These are phyloP conservation scores for Brassica carinata DNA, from an alignment of 345 rosid species.

Conservation along the genomic window DNA sequence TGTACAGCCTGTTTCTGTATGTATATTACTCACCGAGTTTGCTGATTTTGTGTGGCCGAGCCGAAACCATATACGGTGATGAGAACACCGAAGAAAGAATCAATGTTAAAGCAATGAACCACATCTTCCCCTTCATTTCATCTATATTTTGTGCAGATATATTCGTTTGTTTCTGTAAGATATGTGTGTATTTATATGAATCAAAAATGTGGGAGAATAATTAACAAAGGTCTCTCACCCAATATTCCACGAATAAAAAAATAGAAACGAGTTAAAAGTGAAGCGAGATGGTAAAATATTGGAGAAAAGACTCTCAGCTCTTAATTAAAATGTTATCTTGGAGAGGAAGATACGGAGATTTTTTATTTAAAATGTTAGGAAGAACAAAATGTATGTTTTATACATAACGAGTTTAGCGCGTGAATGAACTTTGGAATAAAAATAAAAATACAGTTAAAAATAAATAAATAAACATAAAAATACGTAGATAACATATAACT, in stretches of 20 bases:
- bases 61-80: background rate
- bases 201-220: constrained; percentile 1
- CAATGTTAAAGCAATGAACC: background rate
- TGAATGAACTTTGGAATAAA: background rate
- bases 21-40: constrained; percentile 26
- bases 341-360: background rate
- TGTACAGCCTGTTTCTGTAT: background rate
- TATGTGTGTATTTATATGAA: constrained; percentile 12
- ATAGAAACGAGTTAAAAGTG: background rate
- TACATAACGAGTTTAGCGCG: background rate
- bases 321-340: background rate
- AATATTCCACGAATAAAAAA: background rate
- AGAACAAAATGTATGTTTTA: background rate
- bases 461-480: too few relatives aligned
- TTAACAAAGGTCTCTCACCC: background rate
- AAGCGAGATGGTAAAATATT: background rate
- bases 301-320: background rate
- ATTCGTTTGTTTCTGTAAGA: background rate
- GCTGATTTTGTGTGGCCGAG: constrained; percentile 10
- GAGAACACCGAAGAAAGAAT: constrained; percentile 1
- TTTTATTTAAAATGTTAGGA: background rate
- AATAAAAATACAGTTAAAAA: background rate
- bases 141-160: constrained; percentile 6
- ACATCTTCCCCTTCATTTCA: background rate
- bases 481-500: background rate